These are phyloP conservation scores for Trypanosomatidae sp. DNA, from an alignment of 208 protist species.

Conservation along the genomic window DNA sequence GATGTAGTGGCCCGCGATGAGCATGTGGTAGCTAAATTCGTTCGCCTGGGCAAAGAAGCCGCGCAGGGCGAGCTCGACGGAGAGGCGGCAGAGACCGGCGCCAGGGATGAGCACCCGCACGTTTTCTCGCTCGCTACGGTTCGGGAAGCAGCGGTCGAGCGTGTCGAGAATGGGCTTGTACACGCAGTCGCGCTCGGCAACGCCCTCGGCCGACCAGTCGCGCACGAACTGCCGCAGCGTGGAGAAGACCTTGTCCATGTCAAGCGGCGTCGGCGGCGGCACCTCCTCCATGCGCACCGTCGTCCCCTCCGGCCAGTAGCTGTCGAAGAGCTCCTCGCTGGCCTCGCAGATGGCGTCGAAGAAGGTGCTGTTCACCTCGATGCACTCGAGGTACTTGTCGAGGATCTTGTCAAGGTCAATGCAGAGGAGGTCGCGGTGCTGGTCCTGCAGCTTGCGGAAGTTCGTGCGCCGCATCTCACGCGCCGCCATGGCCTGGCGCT, in stretches of 20 bases:
- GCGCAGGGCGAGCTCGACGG: conserved; percentile 91
- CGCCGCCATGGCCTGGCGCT: conserved; percentile 59
- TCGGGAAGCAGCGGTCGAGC: conserved; percentile 76
- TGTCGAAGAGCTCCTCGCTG: conserved; percentile 82
- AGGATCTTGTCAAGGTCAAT: conserved; percentile 84
- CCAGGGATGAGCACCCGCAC: conserved; percentile 89
- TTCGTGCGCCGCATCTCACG: conserved; percentile 76
- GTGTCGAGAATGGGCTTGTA: conserved; percentile 90
- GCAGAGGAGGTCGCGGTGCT: conserved; percentile 68
- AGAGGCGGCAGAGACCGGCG: conserved; percentile 93
- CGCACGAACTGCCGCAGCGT: conserved; percentile 96
- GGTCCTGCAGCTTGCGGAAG: conserved; percentile 79
- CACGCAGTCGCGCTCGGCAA: conserved; percentile 86
- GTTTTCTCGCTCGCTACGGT: conserved; percentile 34
- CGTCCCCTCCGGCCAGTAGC: conserved; percentile 89
- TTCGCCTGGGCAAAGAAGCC: conserved; percentile 96
- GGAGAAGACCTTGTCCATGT: conserved; percentile 95
- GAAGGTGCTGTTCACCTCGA: conserved; percentile 80
- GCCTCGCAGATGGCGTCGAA: conserved; percentile 85
- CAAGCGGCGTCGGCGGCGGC: conserved; percentile 77
- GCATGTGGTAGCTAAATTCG: conserved; percentile 98
- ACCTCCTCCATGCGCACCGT: conserved; percentile 64
- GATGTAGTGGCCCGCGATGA: conserved; percentile 96
- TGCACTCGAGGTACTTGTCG: conserved; percentile 69
- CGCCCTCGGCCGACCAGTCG: conserved; percentile 94